phyloP scores from a whole-genome alignment of 805 yeast genomes.

The Wickerhamomyces chaumierensis region DNA sequence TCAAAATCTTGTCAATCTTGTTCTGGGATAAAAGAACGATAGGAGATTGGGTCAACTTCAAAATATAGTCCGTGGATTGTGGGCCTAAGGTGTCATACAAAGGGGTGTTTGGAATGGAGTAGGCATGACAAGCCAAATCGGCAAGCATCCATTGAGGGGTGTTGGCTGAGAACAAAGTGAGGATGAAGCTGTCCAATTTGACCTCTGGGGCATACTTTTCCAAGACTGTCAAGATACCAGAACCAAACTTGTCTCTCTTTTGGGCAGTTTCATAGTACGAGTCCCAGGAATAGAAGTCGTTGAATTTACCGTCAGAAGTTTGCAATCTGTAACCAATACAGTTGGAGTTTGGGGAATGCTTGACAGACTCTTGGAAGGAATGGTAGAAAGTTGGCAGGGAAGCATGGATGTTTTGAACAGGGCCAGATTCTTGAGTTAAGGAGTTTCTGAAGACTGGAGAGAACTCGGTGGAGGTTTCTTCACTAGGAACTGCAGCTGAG shows the following conservation, averaged over 20 bases:
- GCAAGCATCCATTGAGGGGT: slow-evolving; percentile 58
- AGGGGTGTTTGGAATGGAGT: slow-evolving; percentile 42
- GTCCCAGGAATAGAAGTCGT: slow-evolving; percentile 30
- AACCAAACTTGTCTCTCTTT: slow-evolving; percentile 37
- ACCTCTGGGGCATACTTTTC: slow-evolving; percentile 23
- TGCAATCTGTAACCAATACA: slow-evolving; percentile 35
- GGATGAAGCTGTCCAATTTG: slow-evolving; percentile 31
- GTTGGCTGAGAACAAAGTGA: slow-evolving; percentile 46
- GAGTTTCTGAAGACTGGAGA: slow-evolving; percentile 42
- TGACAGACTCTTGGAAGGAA: slow-evolving; percentile 31
- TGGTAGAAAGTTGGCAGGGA: slow-evolving; percentile 32
- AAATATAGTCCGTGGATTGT: slow-evolving; percentile 50
- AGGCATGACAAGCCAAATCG: slow-evolving; percentile 57
- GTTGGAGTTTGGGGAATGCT: slow-evolving; percentile 23
- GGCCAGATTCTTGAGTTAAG: slow-evolving; percentile 17
- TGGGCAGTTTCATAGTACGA: slow-evolving; percentile 30
- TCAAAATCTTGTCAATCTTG: slow-evolving; percentile 37
- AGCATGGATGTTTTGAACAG: slow-evolving; percentile 30
- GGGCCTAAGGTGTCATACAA: slow-evolving; percentile 49
- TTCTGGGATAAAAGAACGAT: slow-evolving; percentile 42
- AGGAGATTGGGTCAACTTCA: slow-evolving; percentile 52
- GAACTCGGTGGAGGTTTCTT: slow-evolving; percentile 22
- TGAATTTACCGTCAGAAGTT: slow-evolving; percentile 25
- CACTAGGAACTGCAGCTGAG: slow-evolving; percentile 14
- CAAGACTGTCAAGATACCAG: slow-evolving; percentile 40